These are phyloP conservation scores for Phoenix dactylifera DNA, from an alignment of 176 grass and related monocot species.

Conservation along the genomic window DNA sequence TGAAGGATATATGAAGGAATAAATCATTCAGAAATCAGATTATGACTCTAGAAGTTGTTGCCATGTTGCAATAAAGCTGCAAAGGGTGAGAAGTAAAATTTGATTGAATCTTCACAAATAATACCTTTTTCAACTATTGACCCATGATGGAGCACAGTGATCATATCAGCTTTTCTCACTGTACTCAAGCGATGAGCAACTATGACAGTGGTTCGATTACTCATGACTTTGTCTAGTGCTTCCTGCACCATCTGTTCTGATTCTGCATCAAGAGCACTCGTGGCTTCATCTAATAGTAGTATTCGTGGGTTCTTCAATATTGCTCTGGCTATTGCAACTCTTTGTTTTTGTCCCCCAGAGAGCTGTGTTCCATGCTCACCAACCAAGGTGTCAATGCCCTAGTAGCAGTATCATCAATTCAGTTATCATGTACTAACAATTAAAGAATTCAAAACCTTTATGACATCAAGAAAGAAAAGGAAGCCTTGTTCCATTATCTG, in stretches of 20 bases:
- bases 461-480: conserved; percentile 5
- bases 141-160: conserved; percentile 68
- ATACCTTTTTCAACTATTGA: conserved; percentile 87
- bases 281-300: conserved; percentile 81
- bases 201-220: conserved; percentile 66
- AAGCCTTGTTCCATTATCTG: too few relatives aligned
- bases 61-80: neutral
- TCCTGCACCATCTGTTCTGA: conserved; percentile 80
- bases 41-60: conserved; percentile 1
- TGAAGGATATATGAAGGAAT: conserved; percentile 17
- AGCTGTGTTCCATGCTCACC: conserved; percentile 74
- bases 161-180: conserved; percentile 68
- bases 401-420: neutral
- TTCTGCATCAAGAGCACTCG: conserved; percentile 81
- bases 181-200: conserved; percentile 82
- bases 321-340: conserved; percentile 80
- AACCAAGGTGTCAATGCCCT: conserved; percentile 91
- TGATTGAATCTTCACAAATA: conserved; percentile 1
- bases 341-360: conserved; percentile 86
- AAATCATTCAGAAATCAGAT: conserved; percentile 11
- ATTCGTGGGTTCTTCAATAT: conserved; percentile 77
- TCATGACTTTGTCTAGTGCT: conserved; percentile 73
- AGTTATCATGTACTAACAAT: conserved; percentile 6
- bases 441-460: conserved; percentile 15
- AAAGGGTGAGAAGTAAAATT: neutral